Evolutionary conservation across 352 stramenopile genomes (phyloP).

Genomic region (Globisporangium alternatum): DNA sequence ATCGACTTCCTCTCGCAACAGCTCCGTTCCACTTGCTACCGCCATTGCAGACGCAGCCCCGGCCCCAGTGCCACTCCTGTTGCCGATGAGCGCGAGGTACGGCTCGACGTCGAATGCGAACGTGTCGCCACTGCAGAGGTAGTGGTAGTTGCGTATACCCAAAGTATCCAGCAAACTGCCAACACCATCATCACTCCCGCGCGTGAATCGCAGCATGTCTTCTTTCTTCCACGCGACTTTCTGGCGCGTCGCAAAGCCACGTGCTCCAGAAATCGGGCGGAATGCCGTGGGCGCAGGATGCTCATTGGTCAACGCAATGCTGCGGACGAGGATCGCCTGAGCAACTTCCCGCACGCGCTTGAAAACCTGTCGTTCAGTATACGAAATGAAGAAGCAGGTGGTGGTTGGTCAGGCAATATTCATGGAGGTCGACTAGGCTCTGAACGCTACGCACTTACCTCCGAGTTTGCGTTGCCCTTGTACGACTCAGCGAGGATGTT

Average conservation of each 20-base stretch:
- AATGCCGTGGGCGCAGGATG: constrained; percentile 64
- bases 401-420: neutral
- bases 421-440: neutral
- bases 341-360: constrained; percentile 51
- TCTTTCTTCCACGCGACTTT: constrained; percentile 42
- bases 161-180: neutral
- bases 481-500: constrained; percentile 57
- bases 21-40: constrained; percentile 1
- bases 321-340: constrained; percentile 57
- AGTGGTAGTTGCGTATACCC: constrained; percentile 9
- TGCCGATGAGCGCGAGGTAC: constrained; percentile 50
- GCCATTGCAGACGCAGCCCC: neutral
- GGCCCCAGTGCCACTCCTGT: neutral
- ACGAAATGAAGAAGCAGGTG: neutral
- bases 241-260: constrained; percentile 44
- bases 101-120: constrained; percentile 71
- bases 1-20: constrained; percentile 28
- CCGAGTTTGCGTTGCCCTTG: constrained; percentile 35
- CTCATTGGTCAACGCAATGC: constrained; percentile 66
- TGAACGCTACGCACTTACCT: constrained; percentile 27
- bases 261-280: constrained; percentile 61
- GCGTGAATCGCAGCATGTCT: constrained; percentile 27
- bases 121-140: constrained; percentile 46
- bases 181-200: constrained; percentile 22
- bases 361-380: constrained; percentile 34